Base-by-base conservation (phyloP, 2,329 filamentous ascomycete genomes). In the Microdochium bolleyi region DNA sequence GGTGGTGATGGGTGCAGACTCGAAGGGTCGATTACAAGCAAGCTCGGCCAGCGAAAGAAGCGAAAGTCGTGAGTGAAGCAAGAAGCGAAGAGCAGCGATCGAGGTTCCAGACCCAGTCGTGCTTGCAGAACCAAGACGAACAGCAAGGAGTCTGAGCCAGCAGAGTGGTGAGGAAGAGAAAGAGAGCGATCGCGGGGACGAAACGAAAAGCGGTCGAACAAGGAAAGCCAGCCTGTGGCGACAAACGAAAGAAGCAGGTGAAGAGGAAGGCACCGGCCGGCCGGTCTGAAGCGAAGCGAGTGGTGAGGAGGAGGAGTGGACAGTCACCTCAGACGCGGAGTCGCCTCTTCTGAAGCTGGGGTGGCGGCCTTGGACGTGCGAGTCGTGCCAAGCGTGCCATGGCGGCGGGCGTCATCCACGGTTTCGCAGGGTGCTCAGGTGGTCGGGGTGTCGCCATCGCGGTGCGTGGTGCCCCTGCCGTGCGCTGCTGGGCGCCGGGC, bases 231-330 rank as follows among this genome's bases (percentile, higher is more conserved):
- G n/a, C 34, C 41, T 19, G 27, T 30, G 19, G 41, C 21, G 19
- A 19, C 21, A 46, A 46, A 46, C 41, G 21, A 21, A 46, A 24
- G 19, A 22, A 46, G 41, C 41, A 46, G 41, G 41, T 46, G 41
- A 19, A 19, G 22, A 22, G 27, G 13, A 24, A n/a, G n/a, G n/a
- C 41, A 46, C 41, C n/a, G 41, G 41, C 41, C 19, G 21, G 41
- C 41, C 41, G 41, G 41, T 46, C 34, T 38, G 34, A 19, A 16
- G 14, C 19, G 19, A 22, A 22, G 9, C 16, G 22, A 19, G 19
- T 5, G 54, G 51, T 50, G 51, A 50, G 46, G 50, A 53, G 51
- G 54, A 57, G 52, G 54, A 48, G 27, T n/a, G n/a, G n/a, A n/a
- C 27, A 30, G 27, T 30, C 27, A 30, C 27, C 11, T 30, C 27